phyloP scores from a whole-genome alignment of 257 asterid species.

The Anisodus acutangulus region DNA sequence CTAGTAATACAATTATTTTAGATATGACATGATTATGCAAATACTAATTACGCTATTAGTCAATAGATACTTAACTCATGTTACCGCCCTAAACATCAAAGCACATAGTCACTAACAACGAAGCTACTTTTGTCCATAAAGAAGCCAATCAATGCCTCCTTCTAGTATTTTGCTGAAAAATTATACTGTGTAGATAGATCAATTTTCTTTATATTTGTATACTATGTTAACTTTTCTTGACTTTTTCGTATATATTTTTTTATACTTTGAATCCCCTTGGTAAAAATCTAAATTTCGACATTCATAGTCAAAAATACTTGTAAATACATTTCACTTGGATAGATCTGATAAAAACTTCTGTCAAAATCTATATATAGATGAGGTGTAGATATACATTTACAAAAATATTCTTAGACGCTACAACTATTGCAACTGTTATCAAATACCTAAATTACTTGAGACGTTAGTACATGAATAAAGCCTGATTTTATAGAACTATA shows the following conservation, averaged over 20 bases:
- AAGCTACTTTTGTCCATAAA: neutral
- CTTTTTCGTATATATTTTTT: neutral
- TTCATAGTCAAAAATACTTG: neutral
- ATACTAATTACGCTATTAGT: neutral
- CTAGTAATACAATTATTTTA: too few species aligned
- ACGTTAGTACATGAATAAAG: slow-evolving; percentile 14
- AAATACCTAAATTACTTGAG: slow-evolving; percentile 23
- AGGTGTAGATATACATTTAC: neutral
- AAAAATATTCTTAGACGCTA: slow-evolving; percentile 9
- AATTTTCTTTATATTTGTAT: too few species aligned
- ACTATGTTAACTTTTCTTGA: too few species aligned
- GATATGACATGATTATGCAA: neutral
- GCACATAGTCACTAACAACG: neutral
- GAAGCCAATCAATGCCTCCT: too few species aligned
- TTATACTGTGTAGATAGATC: too few species aligned
- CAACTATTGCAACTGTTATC: slow-evolving; percentile 1
- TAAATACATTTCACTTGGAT: neutral
- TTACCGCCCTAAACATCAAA: neutral
- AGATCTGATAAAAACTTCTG: neutral
- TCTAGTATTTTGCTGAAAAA: too few species aligned
- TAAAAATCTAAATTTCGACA: neutral
- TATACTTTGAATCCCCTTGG: neutral
- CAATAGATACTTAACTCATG: neutral
- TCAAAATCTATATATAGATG: neutral
- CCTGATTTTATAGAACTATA: neutral